phyloP scores from a whole-genome alignment of 441 rosid genomes.

The Arabidopsis hybrid region DNA sequence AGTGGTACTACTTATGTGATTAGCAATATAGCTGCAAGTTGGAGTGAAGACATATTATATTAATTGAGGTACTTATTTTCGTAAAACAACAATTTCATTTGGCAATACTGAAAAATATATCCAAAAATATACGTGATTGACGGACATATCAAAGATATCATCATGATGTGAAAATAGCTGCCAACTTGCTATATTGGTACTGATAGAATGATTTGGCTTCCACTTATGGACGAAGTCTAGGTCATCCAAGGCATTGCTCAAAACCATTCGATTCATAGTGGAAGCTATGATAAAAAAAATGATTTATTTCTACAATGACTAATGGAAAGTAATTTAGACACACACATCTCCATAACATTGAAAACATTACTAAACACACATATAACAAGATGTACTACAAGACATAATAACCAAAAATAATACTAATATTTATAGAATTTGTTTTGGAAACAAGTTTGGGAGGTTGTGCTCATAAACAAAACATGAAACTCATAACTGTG shows the following conservation, averaged over 20 bases:
- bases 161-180: conserved; percentile 26
- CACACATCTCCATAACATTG: neutral
- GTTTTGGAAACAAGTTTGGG: neutral
- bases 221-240: conserved; percentile 31
- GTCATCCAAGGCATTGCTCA: conserved; percentile 13
- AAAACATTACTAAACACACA: conserved; percentile 2
- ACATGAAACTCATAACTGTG: conserved; percentile 12
- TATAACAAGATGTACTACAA: neutral
- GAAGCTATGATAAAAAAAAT: neutral
- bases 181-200: neutral
- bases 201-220: conserved; percentile 29
- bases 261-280: conserved; percentile 7
- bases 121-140: conserved; percentile 1
- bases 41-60: neutral
- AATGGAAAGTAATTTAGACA: neutral
- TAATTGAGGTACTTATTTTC: neutral
- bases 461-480: conserved; percentile 6
- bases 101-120: conserved; percentile 2
- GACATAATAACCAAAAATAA: too few species aligned
- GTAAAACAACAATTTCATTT: neutral
- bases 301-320: neutral
- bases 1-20: neutral
- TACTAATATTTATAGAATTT: too few species aligned
- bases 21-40: conserved; percentile 1
- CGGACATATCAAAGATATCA: conserved; percentile 12